Base-by-base conservation (phyloP, 2,329 filamentous ascomycete species). In the Arthrinium puccinioides region DNA sequence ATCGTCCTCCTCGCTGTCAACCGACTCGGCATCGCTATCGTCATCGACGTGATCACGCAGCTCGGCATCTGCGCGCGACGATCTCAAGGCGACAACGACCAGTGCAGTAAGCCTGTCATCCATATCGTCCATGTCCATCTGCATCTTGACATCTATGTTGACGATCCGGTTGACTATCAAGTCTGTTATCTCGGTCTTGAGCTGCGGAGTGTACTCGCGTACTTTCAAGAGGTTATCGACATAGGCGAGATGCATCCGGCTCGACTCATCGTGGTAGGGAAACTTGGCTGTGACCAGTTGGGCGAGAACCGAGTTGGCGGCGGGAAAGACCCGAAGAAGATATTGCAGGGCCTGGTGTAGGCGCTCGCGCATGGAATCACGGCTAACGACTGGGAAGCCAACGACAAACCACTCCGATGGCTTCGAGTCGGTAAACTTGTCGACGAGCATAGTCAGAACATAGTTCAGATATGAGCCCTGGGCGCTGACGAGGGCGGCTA, bases 81-180 rank as follows among this genome's bases (percentile, higher is more conserved):
- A 54, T 28, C 61, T 56, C 14, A 74, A 58, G 35, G 70, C 75
- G 54, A 71, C 69, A 35, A 85, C 71, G 14, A 90, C 76, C 37
- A 80, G 78, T 18, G 88, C 79, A 38, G 87, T 84, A 9, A 87
- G 72, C 38, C 94, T 86, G 45, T 97, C 90, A 44, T 96, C 90
- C 43, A 95, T 67, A 50, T 97, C 89, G 44, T 97, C 88, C 52
- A 97, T 68, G 52, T 97, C 89, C 34, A 89, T 76, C 61, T 96
- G 90, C 60, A 97, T 92, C 56, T 96, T 86, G 1, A 94, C 87
- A 56, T 98, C 92, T 41, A 97, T 86, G 61, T 92, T 92, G 52
- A 97, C 87, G 7, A 97, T 72, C 44, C 86, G 82, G 49, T 90
- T 84, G 28, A 88, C 83, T 32, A 97, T 83, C 10, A 94, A 66